These are phyloP conservation scores for barley (Hordeum vulgare) DNA, from an alignment of 176 grass and related monocot species.

Conservation along the genomic window MorexV3_pseudomolecules_assembly NC_058523.1:116443771-116444270, in stretches of 20 bases:
- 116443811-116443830: background rate
- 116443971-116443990: background rate
- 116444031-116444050: background rate
- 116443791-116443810: background rate
- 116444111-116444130: background rate
- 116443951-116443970: conserved; percentile 10
- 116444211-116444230: conserved; percentile 36
- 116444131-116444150: conserved; percentile 10
- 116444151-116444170: background rate
- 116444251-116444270: conserved; percentile 86
- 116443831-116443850: background rate
- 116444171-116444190: conserved; percentile 16
- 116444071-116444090: background rate
- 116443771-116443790: background rate
- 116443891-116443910: background rate
- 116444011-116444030: conserved; percentile 12
- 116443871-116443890: conserved; percentile 5
- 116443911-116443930: background rate
- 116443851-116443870: background rate
- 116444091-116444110: background rate
- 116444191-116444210: conserved; percentile 23
- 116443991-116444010: background rate
- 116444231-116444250: conserved; percentile 61
- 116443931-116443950: background rate
- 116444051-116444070: conserved; percentile 12